phyloP scores from a whole-genome alignment of 129 eudicot species.

The Escallonia rubra region DNA sequence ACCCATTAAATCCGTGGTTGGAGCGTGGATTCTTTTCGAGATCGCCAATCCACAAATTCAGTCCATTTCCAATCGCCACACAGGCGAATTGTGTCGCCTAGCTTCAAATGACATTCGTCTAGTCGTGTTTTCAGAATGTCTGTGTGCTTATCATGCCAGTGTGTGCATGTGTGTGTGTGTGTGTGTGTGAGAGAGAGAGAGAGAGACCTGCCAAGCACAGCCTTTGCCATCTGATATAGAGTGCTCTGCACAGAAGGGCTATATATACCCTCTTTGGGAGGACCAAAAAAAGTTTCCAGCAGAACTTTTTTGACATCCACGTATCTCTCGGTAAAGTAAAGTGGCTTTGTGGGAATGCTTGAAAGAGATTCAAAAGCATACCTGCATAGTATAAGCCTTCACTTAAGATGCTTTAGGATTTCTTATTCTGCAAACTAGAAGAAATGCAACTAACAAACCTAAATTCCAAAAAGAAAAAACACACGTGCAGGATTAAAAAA shows the following conservation, averaged over 20 bases:
- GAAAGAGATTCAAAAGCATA: constrained; percentile 58
- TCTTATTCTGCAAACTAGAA: background rate
- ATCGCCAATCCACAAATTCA: too few species aligned
- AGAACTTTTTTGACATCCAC: constrained; percentile 60
- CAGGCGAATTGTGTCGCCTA: too few species aligned
- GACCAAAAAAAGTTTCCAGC: constrained; percentile 78
- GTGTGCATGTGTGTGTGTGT: background rate
- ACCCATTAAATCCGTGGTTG: too few species aligned
- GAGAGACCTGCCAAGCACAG: constrained; percentile 71
- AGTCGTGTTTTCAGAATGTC: too few species aligned
- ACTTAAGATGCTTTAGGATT: background rate
- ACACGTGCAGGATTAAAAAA: background rate
- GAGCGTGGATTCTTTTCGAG: too few species aligned
- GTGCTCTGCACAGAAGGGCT: constrained; percentile 99
- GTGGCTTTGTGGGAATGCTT: constrained; percentile 44
- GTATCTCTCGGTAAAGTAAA: constrained; percentile 61
- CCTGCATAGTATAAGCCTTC: constrained; percentile 34
- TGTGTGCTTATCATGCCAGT: too few species aligned
- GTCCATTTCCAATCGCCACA: too few species aligned
- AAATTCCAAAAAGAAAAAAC: background rate
- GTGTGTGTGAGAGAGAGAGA: background rate
- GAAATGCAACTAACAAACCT: background rate
- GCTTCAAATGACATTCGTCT: too few species aligned
- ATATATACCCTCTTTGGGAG: constrained; percentile 81
- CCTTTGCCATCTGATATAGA: constrained; percentile 85